Percentiles rank a stretch among this genome's conserved stretches.
phyloP scores from a whole-genome alignment of 768 basidiomycete genomes.

The Neoboletus magnificus region DNA sequence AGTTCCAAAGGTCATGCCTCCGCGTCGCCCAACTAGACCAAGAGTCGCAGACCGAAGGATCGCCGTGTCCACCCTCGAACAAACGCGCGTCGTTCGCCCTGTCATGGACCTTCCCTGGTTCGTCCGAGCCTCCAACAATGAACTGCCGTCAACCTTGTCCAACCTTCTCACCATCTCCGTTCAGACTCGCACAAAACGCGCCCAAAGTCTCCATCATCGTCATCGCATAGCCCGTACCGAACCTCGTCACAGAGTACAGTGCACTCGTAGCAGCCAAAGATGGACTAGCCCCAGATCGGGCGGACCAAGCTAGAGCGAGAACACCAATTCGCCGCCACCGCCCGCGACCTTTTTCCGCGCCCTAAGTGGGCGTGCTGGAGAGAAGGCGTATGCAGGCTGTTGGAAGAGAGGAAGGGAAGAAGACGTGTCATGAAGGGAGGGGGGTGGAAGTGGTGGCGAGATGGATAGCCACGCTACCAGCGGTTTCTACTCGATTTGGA shows the following conservation, averaged over 20 bases:
- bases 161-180: background rate
- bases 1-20: background rate
- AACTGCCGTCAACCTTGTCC: background rate
- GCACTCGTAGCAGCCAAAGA: background rate
- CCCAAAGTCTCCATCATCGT: background rate
- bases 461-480: background rate
- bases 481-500: background rate
- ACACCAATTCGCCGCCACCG: background rate
- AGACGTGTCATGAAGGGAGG: background rate
- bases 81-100: too few relatives aligned
- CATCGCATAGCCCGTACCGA: background rate
- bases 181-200: background rate
- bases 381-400: conserved; percentile 10
- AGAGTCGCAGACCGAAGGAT: too few relatives aligned
- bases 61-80: too few relatives aligned
- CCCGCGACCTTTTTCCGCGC: conserved; percentile 13
- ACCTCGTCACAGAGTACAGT: background rate
- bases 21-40: background rate
- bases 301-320: background rate
- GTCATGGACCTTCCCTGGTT: background rate
- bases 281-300: background rate
- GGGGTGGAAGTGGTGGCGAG: background rate
- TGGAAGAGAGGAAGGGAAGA: background rate
- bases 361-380: conserved; percentile 16
- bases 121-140: background rate